Evolutionary conservation across 345 rosid species (phyloP).

Genomic region (Arabis alpina): DNA sequence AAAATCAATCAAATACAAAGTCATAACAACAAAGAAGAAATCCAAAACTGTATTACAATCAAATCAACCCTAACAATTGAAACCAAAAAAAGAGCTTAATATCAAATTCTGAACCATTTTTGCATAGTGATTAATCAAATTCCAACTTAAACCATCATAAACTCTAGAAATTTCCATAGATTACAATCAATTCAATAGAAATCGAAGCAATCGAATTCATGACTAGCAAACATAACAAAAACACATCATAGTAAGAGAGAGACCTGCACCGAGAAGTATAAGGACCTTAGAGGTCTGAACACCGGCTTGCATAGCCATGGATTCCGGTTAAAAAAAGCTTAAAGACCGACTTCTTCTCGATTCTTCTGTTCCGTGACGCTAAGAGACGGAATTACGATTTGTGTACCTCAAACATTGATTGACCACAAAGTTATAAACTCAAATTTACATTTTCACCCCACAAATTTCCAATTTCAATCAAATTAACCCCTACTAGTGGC

Average conservation of each 20-base stretch:
- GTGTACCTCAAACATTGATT: conserved; percentile 15
- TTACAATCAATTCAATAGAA: conserved; percentile 28
- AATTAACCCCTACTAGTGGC: not conserved
- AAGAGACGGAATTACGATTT: conserved; percentile 19
- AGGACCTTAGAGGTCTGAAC: conserved; percentile 83
- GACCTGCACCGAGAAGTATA: conserved; percentile 86
- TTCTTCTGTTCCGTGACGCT: conserved; percentile 37
- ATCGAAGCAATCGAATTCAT: conserved; percentile 17
- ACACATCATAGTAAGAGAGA: conserved; percentile 9
- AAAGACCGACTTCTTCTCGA: conserved; percentile 26
- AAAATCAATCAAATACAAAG: not conserved
- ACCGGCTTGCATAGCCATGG: conserved; percentile 88
- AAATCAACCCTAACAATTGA: not conserved
- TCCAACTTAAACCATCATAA: not conserved
- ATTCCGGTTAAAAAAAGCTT: conserved; percentile 30
- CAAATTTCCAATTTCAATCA: conserved; percentile 10
- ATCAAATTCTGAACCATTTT: conserved; percentile 7
- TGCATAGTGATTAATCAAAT: conserved; percentile 12
- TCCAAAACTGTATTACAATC: not conserved
- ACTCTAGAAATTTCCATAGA: not conserved
- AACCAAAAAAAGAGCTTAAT: not conserved
- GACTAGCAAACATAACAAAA: not conserved
- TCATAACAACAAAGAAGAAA: not conserved
- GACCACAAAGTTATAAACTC: not conserved
- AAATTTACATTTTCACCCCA: conserved; percentile 15